These are phyloP conservation scores for Trichoderma sp. DNA, from an alignment of 2,329 filamentous ascomycete species.

Conservation along the genomic window DNA sequence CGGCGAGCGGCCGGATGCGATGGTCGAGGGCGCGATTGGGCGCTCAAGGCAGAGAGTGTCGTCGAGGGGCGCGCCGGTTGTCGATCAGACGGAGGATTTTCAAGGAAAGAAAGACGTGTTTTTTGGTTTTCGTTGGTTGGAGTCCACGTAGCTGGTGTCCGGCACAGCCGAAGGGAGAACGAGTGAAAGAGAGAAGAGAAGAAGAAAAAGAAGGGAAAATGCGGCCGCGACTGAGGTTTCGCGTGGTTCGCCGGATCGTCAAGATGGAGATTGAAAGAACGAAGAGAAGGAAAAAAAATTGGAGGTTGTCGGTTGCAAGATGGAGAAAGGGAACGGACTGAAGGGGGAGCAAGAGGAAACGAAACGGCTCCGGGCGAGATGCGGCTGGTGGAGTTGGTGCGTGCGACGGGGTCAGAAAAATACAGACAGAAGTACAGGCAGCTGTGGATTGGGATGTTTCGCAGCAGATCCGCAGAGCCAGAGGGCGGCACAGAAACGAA, in stretches of 20 bases:
- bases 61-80: slow-evolving; percentile 17
- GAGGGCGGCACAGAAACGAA: slow-evolving; percentile 1
- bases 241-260: slow-evolving; percentile 11
- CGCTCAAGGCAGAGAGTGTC: slow-evolving; percentile 16
- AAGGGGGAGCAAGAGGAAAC: slow-evolving; percentile 16
- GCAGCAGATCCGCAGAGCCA: slow-evolving; percentile 22
- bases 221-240: slow-evolving; percentile 4
- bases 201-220: slow-evolving; percentile 6
- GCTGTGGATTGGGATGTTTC: slow-evolving; percentile 14
- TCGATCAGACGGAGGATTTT: not conserved
- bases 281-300: not conserved
- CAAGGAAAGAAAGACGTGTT: slow-evolving; percentile 3
- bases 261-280: slow-evolving; percentile 8
- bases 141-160: slow-evolving; percentile 23
- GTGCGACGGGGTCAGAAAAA: slow-evolving; percentile 17
- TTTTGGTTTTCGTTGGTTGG: not conserved
- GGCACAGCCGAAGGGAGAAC: slow-evolving; percentile 26
- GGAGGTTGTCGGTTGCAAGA: slow-evolving; percentile 12
- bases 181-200: slow-evolving; percentile 15
- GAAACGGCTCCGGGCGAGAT: slow-evolving; percentile 16
- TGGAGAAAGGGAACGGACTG: slow-evolving; percentile 17
- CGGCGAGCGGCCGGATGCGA: slow-evolving; percentile 22
- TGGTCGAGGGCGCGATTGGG: slow-evolving; percentile 13
- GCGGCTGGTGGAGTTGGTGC: slow-evolving; percentile 26
- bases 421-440: not conserved